Percentiles rank a stretch among this genome's conserved stretches.
phyloP scores from a whole-genome alignment of 345 rosid species.

The Chamaenerion angustifolium region DNA sequence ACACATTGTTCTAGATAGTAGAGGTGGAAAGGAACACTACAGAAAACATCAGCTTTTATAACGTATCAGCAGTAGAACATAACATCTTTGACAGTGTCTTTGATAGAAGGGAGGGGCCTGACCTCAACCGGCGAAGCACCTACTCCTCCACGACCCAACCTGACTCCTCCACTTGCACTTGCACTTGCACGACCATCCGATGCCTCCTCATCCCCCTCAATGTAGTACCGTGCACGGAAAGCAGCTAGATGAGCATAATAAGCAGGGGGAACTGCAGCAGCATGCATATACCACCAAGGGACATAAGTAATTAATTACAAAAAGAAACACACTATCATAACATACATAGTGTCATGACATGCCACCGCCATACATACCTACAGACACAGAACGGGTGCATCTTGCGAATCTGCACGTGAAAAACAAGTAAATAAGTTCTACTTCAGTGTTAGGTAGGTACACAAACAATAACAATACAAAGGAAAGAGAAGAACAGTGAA shows the following conservation, averaged over 20 bases:
- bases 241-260: constrained; percentile 96
- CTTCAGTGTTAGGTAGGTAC: no score
- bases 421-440: no score
- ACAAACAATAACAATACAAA: no score
- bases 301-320: background rate
- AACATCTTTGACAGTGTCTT: background rate
- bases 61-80: constrained; percentile 1
- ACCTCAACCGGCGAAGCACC: constrained; percentile 50
- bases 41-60: no score
- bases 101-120: background rate
- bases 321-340: background rate
- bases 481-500: background rate
- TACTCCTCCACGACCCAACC: no score
- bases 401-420: constrained; percentile 62
- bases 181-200: no score
- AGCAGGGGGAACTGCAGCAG: constrained; percentile 92
- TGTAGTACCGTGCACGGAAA: constrained; percentile 85
- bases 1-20: no score
- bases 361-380: constrained; percentile 37
- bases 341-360: no score
- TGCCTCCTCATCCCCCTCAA: constrained; percentile 61
- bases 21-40: no score
- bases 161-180: no score
- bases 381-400: constrained; percentile 87
- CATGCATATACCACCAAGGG: no score